These are phyloP conservation scores for Mrakiaceae sp. DNA, from an alignment of 1,284 basidiomycete genomes.

Conservation along the genomic window DNA sequence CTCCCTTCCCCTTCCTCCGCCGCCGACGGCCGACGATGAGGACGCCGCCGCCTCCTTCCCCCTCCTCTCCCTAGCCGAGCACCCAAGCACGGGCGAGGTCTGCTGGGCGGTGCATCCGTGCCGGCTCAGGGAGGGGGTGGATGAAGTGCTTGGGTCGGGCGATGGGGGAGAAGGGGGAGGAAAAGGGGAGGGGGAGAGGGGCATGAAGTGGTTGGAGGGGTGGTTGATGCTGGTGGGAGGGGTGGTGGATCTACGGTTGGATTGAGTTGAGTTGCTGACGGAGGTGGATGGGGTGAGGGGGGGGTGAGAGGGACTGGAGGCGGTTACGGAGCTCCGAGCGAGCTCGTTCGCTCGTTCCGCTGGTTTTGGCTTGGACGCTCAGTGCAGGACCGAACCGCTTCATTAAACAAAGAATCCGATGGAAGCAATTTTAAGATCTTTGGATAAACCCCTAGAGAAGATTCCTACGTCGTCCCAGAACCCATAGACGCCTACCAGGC, in stretches of 20 bases:
- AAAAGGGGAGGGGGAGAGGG: not conserved
- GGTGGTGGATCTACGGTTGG: not conserved
- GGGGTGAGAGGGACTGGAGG: too few species aligned
- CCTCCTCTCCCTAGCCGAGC: conserved; percentile 8
- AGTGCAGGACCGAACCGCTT: too few species aligned
- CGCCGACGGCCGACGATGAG: not conserved
- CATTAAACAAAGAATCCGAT: too few species aligned
- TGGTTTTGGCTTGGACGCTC: too few species aligned
- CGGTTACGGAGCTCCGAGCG: too few species aligned
- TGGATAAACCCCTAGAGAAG: too few species aligned
- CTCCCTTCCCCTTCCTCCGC: not conserved
- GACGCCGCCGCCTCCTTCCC: conserved; percentile 9
- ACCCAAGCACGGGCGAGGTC: conserved; percentile 6
- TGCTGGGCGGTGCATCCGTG: conserved; percentile 13
- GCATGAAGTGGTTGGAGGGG: conserved; percentile 1
- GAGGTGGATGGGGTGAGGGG: too few species aligned
- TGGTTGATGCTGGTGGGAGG: conserved; percentile 15
- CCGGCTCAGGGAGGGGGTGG: conserved; percentile 31
- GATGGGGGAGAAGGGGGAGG: conserved; percentile 27
- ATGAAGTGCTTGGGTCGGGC: conserved; percentile 47
- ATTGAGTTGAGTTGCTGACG: too few species aligned
- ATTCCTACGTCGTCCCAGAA: too few species aligned
- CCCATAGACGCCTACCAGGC: not conserved
- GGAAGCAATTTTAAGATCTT: too few species aligned
- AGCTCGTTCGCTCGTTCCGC: too few species aligned